Percentiles rank a stretch among this genome's conserved stretches.
Evolutionary conservation across 148 eudicot genomes (phyloP).

Genomic region (Rhododendron simsii): DNA sequence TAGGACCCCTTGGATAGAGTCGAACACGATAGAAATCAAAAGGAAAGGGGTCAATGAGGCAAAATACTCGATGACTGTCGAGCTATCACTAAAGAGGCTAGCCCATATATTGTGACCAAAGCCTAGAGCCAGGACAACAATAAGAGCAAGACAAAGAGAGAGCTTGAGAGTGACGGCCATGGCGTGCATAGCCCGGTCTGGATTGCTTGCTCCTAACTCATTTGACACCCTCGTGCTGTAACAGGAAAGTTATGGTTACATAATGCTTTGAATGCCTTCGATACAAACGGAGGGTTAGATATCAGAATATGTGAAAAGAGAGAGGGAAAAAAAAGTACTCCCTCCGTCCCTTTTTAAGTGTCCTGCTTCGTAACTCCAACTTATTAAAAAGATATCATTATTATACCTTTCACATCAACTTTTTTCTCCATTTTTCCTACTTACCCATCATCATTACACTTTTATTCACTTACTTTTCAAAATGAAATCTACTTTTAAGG

Average conservation of each 20-base stretch:
- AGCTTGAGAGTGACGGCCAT: slow-evolving; percentile 67
- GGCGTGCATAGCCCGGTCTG: slow-evolving; percentile 57
- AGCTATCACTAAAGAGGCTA: slow-evolving; percentile 49
- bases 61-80: slow-evolving; percentile 36
- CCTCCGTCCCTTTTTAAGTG: too few relatives aligned
- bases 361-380: too few relatives aligned
- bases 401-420: too few relatives aligned
- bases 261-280: too few relatives aligned
- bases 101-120: slow-evolving; percentile 76
- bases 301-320: background rate
- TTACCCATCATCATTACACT: too few relatives aligned
- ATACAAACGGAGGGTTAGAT: background rate
- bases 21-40: slow-evolving; percentile 49
- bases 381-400: too few relatives aligned
- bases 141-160: slow-evolving; percentile 42
- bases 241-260: background rate
- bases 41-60: slow-evolving; percentile 63
- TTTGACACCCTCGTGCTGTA: slow-evolving; percentile 88
- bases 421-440: too few relatives aligned
- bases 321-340: background rate
- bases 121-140: slow-evolving; percentile 41
- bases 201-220: slow-evolving; percentile 74
- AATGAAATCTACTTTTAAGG: too few relatives aligned
- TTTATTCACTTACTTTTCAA: too few relatives aligned
- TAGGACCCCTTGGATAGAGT: slow-evolving; percentile 74